phyloP scores from a whole-genome alignment of 2,329 filamentous ascomycete species.

The Talaromyces sp. region DNA sequence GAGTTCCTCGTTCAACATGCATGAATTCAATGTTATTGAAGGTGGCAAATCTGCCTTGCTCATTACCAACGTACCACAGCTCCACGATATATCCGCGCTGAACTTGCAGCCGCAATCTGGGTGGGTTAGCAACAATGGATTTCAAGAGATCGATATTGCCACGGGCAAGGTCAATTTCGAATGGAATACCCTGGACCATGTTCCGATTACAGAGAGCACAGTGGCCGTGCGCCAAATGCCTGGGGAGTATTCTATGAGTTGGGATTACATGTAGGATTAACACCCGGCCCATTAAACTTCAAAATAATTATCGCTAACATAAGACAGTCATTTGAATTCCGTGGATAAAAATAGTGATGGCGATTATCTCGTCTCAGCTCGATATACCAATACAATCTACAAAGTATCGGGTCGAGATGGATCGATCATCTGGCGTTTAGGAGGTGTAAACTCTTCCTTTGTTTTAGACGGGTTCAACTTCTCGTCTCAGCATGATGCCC shows the following conservation, averaged over 20 bases:
- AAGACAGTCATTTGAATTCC: slow-evolving; percentile 34
- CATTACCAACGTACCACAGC: slow-evolving; percentile 23
- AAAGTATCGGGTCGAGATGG: slow-evolving; percentile 34
- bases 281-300: not conserved
- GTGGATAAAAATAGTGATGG: slow-evolving; percentile 38
- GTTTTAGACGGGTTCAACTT: slow-evolving; percentile 31
- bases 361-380: slow-evolving; percentile 39
- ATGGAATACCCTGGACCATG: slow-evolving; percentile 33
- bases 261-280: slow-evolving; percentile 29
- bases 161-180: slow-evolving; percentile 31
- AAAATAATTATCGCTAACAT: not conserved
- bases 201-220: slow-evolving; percentile 16
- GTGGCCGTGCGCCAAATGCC: slow-evolving; percentile 22
- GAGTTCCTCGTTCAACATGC: slow-evolving; percentile 33
- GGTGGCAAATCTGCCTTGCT: slow-evolving; percentile 32
- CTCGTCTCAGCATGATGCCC: slow-evolving; percentile 38
- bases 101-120: slow-evolving; percentile 27
- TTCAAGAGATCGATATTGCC: slow-evolving; percentile 33
- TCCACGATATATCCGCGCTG: slow-evolving; percentile 25
- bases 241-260: slow-evolving; percentile 23
- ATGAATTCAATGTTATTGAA: slow-evolving; percentile 37
- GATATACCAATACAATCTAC: slow-evolving; percentile 39
- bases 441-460: slow-evolving; percentile 31
- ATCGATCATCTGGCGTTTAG: slow-evolving; percentile 37
- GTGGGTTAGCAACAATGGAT: slow-evolving; percentile 30